Evolutionary conservation across 768 basidiomycete genomes (phyloP), one percentile per base, ranked within the genome.

Genomic region (Neoboletus subvelutipes): DNA sequence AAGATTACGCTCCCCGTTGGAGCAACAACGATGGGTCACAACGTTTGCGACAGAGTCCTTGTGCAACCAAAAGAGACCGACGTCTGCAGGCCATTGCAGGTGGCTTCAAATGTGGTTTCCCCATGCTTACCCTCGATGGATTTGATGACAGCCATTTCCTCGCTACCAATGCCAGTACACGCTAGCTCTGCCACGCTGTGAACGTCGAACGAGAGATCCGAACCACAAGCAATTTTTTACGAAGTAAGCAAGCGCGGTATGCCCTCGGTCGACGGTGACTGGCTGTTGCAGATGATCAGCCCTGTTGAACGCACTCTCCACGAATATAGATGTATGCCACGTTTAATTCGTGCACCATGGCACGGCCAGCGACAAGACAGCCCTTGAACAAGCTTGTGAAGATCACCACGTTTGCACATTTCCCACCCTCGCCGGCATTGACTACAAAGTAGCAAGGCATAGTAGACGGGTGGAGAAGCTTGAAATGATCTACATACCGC

Each of bases 391-490:
- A 98, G 87, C 71, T 98, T 98, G 79, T 99, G 96, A 1, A 94
- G 96, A 73, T 98, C 95, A n/a, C 96, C 96, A 48, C 96, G 89
- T 73, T 98, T 99, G 83, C 95, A 98, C 2, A 95, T 99, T n/a
- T 95, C 95, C 0, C 94, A 51, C 96, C 96, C 75, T 99, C 96
- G 72, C 98, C 95, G 17, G 95, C 95, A 70, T 98, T 98, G 63
- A 98, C 91, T 53, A 98, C n/a, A n/a, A n/a, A n/a, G 28, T 28
- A 28, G 28, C 28, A 5, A 28, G 5, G 28, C 28, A 3, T 3
- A 5, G 28, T 3, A 28, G 28, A 28, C 28, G 28, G 28, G 28
- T 28, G 5, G 28, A 28, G n/a, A n/a, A n/a, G n/a, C n/a, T n/a
- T 28, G 5, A 28, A 28, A 28, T 3, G 28, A 28, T 28, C 28